A percentile compares a stretch with the other conserved stretches of the same genome.
phyloP scores from a whole-genome alignment of 805 yeast genomes.

The Candida nemodendra region DNA sequence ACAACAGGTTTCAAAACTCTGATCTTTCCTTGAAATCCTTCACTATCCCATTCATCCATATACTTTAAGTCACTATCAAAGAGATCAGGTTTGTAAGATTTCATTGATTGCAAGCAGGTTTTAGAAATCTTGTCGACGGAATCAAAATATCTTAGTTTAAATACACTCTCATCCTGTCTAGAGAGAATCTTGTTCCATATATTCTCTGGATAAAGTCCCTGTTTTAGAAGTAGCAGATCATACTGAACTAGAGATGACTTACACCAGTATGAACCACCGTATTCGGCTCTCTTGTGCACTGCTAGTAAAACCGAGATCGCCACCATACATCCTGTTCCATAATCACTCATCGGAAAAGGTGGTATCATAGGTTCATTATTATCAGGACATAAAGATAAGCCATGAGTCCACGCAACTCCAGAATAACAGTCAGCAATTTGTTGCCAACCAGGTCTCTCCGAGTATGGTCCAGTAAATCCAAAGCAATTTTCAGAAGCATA shows the following conservation, averaged over 20 bases:
- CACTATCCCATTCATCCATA: conserved; percentile 21
- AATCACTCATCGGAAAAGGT: conserved; percentile 38
- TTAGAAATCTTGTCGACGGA: conserved; percentile 20
- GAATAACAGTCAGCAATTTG: conserved; percentile 37
- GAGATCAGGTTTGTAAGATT: conserved; percentile 24
- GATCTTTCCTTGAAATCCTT: conserved; percentile 17
- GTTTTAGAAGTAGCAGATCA: conserved; percentile 30
- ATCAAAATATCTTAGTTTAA: conserved; percentile 21
- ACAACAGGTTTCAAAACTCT: conserved; percentile 21
- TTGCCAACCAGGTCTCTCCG: conserved; percentile 37
- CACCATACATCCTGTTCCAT: conserved; percentile 36
- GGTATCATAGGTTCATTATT: conserved; percentile 35
- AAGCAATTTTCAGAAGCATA: conserved; percentile 33
- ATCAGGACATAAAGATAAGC: conserved; percentile 23
- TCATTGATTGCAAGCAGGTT: conserved; percentile 23
- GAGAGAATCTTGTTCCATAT: conserved; percentile 21
- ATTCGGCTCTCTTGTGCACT: conserved; percentile 26
- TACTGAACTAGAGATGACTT: conserved; percentile 33
- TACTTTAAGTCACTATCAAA: conserved; percentile 33
- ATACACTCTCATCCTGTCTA: conserved; percentile 21
- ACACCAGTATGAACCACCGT: conserved; percentile 35
- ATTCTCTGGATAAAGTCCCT: conserved; percentile 26
- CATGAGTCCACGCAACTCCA: conserved; percentile 36
- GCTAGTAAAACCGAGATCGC: conserved; percentile 34
- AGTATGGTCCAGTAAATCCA: conserved; percentile 34